Base-by-base conservation (phyloP, 148 eudicot species). In the Mesembryanthemum crystallinum region DNA sequence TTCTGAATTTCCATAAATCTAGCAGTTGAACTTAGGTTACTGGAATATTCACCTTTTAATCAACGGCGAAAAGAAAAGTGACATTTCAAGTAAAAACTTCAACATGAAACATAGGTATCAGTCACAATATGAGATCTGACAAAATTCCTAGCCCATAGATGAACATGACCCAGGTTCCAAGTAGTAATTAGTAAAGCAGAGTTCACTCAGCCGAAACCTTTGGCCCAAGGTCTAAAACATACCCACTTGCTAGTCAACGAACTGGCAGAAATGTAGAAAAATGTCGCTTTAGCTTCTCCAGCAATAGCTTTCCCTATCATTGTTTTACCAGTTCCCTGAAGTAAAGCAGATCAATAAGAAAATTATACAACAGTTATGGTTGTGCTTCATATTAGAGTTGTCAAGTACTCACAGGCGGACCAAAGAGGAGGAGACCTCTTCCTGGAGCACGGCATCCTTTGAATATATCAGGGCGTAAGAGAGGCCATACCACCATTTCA, bases 361-460 rank as follows among this genome's bases (percentile, higher is more conserved):
- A 39, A 51, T 10, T 4, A 49, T 57, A 45, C 29, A 66, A 7
- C 24, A 30, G 61, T 54, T 37, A 35, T 27, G 30, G 15, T 39
- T 59, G 43, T 10, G 28, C 59, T 78, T 29, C 8, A 43, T 57
- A 58, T n/a, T 42, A 23, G 55, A 58, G 76, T 51, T 32, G 66
- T 25, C 11, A 57, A 77, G 39, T 63, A 85, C 98, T 91, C 83
- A 93, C 98, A 13, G 98, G 98, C 73, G 98, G 98, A 76, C 98
- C 98, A 77, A 93, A 93, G 57, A 96, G 88, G 73, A 96, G 97
- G 85, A 96, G 99, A 71, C 99, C 99, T 80, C 96, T 87, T 73
- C 99, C 99, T 61, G 99, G 99, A 71, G 99, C 90, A 85, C 99
- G 99, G 51, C 98, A 92, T 75, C 99, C 99, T 87, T 88, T 91